phyloP scores from a whole-genome alignment of 2,329 filamentous ascomycete species.

The Fusarium oligoseptatum region DNA sequence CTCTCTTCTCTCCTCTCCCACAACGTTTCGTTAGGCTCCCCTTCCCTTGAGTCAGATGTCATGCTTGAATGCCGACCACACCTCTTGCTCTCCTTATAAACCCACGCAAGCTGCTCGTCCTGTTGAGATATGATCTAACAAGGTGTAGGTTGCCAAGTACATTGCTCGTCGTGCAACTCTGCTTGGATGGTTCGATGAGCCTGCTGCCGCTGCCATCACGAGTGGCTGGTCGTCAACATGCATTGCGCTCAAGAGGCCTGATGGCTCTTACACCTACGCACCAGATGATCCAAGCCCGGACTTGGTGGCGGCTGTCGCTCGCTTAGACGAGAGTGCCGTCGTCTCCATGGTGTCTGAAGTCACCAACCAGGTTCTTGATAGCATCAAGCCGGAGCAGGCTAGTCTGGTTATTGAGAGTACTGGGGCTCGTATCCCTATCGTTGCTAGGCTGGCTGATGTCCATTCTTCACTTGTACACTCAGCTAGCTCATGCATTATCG shows the following conservation, averaged over 20 bases:
- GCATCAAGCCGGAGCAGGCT: constrained; percentile 35
- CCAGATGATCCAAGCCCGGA: constrained; percentile 43
- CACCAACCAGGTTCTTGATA: constrained; percentile 36
- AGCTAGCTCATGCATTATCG: constrained; percentile 40
- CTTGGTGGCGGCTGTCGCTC: constrained; percentile 34
- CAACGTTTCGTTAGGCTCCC: not conserved
- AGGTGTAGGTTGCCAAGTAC: constrained; percentile 41
- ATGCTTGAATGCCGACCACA: not conserved
- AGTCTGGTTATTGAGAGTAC: constrained; percentile 39
- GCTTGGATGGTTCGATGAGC: constrained; percentile 46
- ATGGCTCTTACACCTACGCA: constrained; percentile 37
- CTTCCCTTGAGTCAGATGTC: not conserved
- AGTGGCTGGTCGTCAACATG: constrained; percentile 45
- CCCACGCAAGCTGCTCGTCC: not conserved
- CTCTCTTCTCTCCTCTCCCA: not conserved
- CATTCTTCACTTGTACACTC: constrained; percentile 25
- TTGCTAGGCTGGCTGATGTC: constrained; percentile 35
- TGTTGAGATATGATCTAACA: constrained; percentile 9
- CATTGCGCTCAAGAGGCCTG: constrained; percentile 41
- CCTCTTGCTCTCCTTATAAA: not conserved
- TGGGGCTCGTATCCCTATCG: constrained; percentile 42
- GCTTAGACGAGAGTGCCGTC: constrained; percentile 38
- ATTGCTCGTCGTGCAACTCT: constrained; percentile 44
- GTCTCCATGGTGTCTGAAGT: constrained; percentile 46
- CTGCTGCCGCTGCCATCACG: constrained; percentile 31